Evolutionary conservation across 768 basidiomycete genomes (phyloP).

Genomic region (Mycena sanguinolenta): DNA sequence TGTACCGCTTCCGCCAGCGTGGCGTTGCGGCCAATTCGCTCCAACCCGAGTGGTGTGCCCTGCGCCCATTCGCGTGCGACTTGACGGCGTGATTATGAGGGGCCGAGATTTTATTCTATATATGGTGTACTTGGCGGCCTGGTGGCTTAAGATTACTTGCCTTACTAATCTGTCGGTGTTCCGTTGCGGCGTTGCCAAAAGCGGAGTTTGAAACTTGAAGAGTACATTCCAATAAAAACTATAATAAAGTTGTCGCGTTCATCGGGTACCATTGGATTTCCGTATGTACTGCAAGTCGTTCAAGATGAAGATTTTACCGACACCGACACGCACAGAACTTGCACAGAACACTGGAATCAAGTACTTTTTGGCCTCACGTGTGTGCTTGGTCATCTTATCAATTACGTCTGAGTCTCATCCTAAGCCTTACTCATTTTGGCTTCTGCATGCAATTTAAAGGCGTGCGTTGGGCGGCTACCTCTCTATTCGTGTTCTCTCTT

Average conservation of each 20-base stretch:
- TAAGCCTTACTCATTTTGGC: not conserved
- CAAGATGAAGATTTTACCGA: not conserved
- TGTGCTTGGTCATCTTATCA: not conserved
- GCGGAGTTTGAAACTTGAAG: not conserved
- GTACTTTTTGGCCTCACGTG: not conserved
- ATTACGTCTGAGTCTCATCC: not conserved
- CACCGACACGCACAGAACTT: not conserved
- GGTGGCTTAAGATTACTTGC: not conserved
- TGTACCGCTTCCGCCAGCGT: conserved; percentile 62
- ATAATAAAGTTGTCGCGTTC: not conserved
- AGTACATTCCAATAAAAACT: no score
- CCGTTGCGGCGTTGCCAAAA: conserved; percentile 15
- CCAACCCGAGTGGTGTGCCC: conserved; percentile 72
- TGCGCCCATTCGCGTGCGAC: conserved; percentile 62
- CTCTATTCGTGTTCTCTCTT: conserved; percentile 25
- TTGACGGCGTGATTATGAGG: conserved; percentile 19
- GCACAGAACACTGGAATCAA: no score
- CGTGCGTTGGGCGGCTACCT: conserved; percentile 8
- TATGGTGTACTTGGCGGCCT: not conserved
- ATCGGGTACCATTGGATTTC: not conserved
- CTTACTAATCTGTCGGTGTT: conserved; percentile 15
- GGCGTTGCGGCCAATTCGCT: conserved; percentile 62
- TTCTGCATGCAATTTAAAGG: conserved; percentile 26
- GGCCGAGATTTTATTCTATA: not conserved
- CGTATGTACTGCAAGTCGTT: no score